Evolutionary conservation across 352 stramenopile species (phyloP), one percentile per base, ranked within the genome.

Genomic region (Phytophthora pinifolia): DNA sequence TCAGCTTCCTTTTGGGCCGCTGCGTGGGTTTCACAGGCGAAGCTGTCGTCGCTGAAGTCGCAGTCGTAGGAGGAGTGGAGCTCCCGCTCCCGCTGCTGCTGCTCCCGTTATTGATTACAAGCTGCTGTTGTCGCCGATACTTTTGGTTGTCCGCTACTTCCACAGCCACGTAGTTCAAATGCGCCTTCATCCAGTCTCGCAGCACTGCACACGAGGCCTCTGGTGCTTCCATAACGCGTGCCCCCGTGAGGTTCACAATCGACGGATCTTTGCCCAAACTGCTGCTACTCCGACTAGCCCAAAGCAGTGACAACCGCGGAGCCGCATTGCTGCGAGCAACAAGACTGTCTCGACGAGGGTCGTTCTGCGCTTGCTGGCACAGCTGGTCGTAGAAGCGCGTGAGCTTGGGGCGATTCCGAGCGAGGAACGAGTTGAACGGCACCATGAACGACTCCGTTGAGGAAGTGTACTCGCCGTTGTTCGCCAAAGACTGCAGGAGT

Each of bases 401-500:
- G 15, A 94, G 67, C 31, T 73, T 74, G 13, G 68, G 38, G 3
- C 80, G 76, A 59, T 92, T 87, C 13, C 71, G 53, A 6, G 53
- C 47, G 12, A 94, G 70, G 49, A 94, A 94, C 2, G 46, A 38
- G 46, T 89, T 89, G 51, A 94, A 91, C 20, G 79, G 81, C 42
- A 74, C 58, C 83, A 94, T 94, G 62, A 87, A 94, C 30, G 74
- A 66, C 38, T 94, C 83, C 4, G 65, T 72, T 6, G 75, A 79
- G 9, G 61, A 34, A 27, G 67, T 73, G 43, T 87, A 90, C 48
- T 90, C 79, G 32, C 81, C 76, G 34, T 89, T 87, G 58, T 92
- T 94, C 10, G 83, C 81, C 6, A 94, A 66, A 46, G 76, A 85
- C 67, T 94, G 83, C 52, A 94, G 79, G 27, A 94, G 49, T 46